Evolutionary conservation across 73 alveolate species (phyloP), one percentile per base, ranked within the genome.

Genomic region (Blepharisma stoltei): DNA sequence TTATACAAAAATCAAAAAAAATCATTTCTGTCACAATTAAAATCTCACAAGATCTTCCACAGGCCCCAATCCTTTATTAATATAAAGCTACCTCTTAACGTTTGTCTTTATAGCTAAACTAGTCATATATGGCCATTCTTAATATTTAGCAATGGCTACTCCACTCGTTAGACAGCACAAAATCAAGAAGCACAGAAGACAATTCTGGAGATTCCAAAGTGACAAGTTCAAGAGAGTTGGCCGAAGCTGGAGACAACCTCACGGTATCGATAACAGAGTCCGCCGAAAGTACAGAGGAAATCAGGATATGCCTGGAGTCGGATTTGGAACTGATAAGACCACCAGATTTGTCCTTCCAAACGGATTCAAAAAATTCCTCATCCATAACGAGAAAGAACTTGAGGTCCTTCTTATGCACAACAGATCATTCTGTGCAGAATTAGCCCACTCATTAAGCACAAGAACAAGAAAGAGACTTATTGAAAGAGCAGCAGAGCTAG

Each of bases 261-360:
- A 94, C 82, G 99, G 99, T 90, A 96, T 96, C 52, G 99, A 96
- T 86, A 87, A 91, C 84, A 87, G 98, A 71, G 96, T 93, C 91
- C 94, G 99, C 86, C 92, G 99, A 81, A 89, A 95, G 86, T 96
- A 86, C 97, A 95, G 97, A 92, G 99, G 99, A 73, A 85, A 87
- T 81, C 83, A 88, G 81, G 90, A 88, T 66, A 70, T 84, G 88
- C 98, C 98, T 54, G 92, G 90, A 89, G 89, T 95, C 79, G 99
- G 99, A 68, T 90, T 85, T 78, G 97, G 97, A 67, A 84, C 97
- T 75, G 93, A 90, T 92, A 93, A 91, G 82, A 92, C 87, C 89
- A 96, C 99, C 81, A 79, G 97, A 84, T 85, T 88, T 89, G 87
- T 91, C 78, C 87, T 94, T 65, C 93, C 92, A 82, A 78, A 90